Conservation (phyloP, 495 filamentous ascomycete species). For the Durotheca rogersii region DNA sequence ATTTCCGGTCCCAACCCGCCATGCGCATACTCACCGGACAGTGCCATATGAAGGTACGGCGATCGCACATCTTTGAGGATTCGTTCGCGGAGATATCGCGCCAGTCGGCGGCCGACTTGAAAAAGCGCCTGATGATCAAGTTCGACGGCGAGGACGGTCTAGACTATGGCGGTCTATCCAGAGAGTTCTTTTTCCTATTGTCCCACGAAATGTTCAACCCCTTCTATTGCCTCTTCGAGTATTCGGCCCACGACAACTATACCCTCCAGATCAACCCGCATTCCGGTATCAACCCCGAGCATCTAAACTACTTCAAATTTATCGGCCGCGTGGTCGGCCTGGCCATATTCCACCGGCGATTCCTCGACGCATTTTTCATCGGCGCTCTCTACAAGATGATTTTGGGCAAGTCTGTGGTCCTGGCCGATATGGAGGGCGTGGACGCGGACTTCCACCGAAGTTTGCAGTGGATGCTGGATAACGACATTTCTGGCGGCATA, state of each 20-base stretch:
- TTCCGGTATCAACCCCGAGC: constrained; percentile 98
- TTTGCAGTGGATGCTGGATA: constrained; percentile 94
- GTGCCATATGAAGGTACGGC: constrained; percentile 95
- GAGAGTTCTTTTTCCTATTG: constrained; percentile 99
- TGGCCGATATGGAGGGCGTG: constrained; percentile 98
- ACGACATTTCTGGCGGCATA: constrained; percentile 86
- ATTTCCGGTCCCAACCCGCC: constrained; percentile 97
- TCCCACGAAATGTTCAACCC: constrained; percentile 99
- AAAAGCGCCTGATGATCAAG: constrained; percentile 99
- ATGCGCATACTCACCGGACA: constrained; percentile 93
- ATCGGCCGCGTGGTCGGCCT: constrained; percentile 97
- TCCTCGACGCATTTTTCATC: constrained; percentile 99
- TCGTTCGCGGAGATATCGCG: constrained; percentile 98
- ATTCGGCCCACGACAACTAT: constrained; percentile 99
- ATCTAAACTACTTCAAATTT: constrained; percentile 99
- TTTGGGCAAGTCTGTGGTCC: constrained; percentile 83
- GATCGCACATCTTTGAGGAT: constrained; percentile 97
- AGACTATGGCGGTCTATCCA: constrained; percentile 96
- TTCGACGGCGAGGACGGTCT: constrained; percentile 98
- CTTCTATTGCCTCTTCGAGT: constrained; percentile 99
- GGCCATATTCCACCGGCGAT: constrained; percentile 97
- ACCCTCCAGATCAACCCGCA: constrained; percentile 99
- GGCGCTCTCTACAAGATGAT: constrained; percentile 99
- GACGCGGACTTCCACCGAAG: constrained; percentile 96
- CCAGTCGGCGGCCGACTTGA: constrained; percentile 91